Base-by-base conservation (phyloP, 2,329 filamentous ascomycete species). In the Fusarium drepaniforme region DNA sequence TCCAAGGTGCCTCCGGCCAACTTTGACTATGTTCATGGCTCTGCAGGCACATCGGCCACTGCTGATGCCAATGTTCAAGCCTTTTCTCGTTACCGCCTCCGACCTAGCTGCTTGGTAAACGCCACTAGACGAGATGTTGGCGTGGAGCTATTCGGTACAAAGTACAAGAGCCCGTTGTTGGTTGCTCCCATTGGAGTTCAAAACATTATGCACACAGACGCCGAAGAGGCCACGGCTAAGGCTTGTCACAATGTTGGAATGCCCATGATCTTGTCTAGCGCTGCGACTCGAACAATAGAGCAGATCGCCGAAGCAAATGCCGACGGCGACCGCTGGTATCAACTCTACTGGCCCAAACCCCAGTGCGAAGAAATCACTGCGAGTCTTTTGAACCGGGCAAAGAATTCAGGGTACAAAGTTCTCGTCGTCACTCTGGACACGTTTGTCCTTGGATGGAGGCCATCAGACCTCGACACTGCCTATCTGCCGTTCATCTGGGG, bases 381-480 rank as follows among this genome's bases (percentile, higher is more conserved):
- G 0, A 93, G 90, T 2, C 83, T 95, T 18, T 85, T 95, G 6
- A 79, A 82, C 2, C 87, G 92, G 0, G 93, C 92, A 1, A 90
- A 90, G 78, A 85, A 83, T 0, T 87, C 85, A 37, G 93, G 92
- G 1, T 95, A 88, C 82, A 87, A 86, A 38, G 91, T 91, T 1
- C 85, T 95, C 0, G 89, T 95, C 8, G 91, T 95, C 1, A 95
- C 93, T 0, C 85, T 94, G 0, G 93, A 95, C 81, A 94, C 92
- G 0, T 93, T 90, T 82, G 87, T 88, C 15, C 85, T 95, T 40
- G 89, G 88, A 1, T 95, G 93, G 92, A 86, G 93, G 42, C 93
- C 92, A 0, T 86, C 85, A 0, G 93, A 94, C 78, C 86, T 94
- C 6, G 92, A 94, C 73, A 86, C 87, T 16, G 89, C 85, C 4